Percentiles rank a stretch among this genome's conserved stretches.
These are phyloP conservation scores for Diaporthe aspalathi DNA, from an alignment of 2,329 filamentous ascomycete genomes.

Conservation along the genomic window DNA sequence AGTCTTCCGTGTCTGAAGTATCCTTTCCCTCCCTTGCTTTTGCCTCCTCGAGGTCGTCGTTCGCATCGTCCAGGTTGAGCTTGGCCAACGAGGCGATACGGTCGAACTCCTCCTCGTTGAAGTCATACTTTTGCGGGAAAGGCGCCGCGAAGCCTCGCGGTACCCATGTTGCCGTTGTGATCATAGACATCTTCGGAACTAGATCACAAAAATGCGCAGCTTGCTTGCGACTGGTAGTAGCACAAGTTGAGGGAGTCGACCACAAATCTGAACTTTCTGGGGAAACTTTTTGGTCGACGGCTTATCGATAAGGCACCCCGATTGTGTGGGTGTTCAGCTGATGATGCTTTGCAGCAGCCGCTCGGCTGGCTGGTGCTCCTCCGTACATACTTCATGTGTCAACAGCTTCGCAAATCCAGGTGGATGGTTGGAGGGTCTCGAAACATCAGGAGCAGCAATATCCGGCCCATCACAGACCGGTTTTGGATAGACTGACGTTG, in stretches of 20 bases:
- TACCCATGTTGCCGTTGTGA: conserved; percentile 81
- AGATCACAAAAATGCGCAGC: neutral
- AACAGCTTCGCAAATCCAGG: neutral
- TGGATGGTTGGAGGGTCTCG: conserved; percentile 2
- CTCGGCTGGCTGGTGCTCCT: neutral
- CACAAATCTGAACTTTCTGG: conserved; percentile 23
- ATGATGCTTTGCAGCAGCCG: conserved; percentile 9
- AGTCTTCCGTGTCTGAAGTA: conserved; percentile 38
- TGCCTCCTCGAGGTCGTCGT: conserved; percentile 84
- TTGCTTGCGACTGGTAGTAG: conserved; percentile 16
- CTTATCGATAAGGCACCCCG: conserved; percentile 32
- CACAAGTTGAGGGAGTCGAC: conserved; percentile 3
- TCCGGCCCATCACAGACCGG: neutral
- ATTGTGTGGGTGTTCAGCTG: neutral
- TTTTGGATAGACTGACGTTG: neutral
- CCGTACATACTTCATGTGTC: neutral
- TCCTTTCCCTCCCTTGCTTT: conserved; percentile 55
- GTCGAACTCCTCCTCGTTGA: conserved; percentile 79
- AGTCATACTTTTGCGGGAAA: conserved; percentile 79
- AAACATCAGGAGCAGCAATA: neutral
- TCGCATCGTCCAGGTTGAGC: conserved; percentile 89
- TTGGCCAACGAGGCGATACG: conserved; percentile 80
- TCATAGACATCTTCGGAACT: conserved; percentile 73
- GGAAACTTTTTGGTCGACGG: conserved; percentile 32
- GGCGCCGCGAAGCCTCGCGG: conserved; percentile 80